Conservation (phyloP, 441 rosid species). For the Adansonia grandidieri region DNA sequence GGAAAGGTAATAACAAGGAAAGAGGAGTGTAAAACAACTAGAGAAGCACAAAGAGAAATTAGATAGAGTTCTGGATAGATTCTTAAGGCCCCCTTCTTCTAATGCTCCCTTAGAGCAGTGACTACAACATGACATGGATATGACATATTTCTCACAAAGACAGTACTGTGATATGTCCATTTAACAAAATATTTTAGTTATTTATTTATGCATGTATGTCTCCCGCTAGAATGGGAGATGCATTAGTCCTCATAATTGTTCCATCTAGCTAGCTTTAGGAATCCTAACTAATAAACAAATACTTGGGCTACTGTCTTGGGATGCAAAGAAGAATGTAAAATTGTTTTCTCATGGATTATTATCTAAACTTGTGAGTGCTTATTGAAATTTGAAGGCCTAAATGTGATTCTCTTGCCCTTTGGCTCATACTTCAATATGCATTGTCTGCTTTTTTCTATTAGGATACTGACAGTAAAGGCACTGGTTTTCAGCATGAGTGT, state of each 20-base stretch:
- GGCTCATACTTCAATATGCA: background rate
- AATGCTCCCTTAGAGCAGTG: background rate
- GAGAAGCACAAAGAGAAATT: background rate
- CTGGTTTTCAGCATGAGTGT: slow-evolving; percentile 55
- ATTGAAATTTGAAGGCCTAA: background rate
- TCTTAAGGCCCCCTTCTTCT: background rate
- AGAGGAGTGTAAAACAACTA: background rate
- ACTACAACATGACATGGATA: background rate
- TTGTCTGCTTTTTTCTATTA: background rate
- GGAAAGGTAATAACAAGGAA: background rate
- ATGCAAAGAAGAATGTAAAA: background rate
- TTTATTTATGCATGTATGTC: background rate
- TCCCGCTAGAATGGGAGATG: background rate
- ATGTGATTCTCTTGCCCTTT: slow-evolving; percentile 1
- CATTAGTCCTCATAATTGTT: background rate
- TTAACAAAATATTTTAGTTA: background rate
- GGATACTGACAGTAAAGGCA: slow-evolving; percentile 28
- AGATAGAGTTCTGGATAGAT: background rate
- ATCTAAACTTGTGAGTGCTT: background rate
- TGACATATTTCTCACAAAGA: background rate
- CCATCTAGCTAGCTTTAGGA: background rate
- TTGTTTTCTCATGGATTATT: background rate
- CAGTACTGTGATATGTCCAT: background rate
- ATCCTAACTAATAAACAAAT: background rate
- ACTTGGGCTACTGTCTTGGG: background rate